Conservation (phyloP, 169 alveolate genomes). For the Babesia ovata region DNA sequence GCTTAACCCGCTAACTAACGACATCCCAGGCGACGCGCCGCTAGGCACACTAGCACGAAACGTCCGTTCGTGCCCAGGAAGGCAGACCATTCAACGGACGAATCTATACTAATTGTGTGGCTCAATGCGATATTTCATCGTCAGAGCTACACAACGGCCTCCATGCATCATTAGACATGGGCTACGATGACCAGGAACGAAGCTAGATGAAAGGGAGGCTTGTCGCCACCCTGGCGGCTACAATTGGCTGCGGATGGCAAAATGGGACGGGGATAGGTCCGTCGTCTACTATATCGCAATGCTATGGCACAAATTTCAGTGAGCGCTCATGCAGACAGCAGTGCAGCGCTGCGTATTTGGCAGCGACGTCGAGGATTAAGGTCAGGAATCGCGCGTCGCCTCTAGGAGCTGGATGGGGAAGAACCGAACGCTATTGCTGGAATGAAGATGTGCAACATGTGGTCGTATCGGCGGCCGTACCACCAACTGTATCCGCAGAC, state of each 20-base stretch:
- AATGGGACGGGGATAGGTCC: background rate
- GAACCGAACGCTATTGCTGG: constrained; percentile 59
- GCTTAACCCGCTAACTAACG: background rate
- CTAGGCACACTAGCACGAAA: background rate
- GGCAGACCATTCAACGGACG: no score
- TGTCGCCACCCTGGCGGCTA: constrained; percentile 1
- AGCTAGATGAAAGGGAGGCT: constrained; percentile 2
- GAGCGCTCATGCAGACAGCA: background rate
- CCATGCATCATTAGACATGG: no score
- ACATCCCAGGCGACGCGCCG: constrained; percentile 5
- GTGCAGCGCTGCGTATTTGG: background rate
- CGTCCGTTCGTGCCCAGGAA: no score
- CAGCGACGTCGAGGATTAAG: background rate
- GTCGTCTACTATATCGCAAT: background rate
- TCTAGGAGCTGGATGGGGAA: constrained; percentile 64
- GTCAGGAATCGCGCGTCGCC: background rate
- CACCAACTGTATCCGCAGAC: background rate
- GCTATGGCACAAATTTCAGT: background rate
- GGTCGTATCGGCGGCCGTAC: constrained; percentile 12
- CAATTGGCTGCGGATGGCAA: background rate
- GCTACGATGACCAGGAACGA: background rate
- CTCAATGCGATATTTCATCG: no score
- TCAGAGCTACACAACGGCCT: no score
- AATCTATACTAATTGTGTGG: no score
- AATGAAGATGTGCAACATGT: constrained; percentile 39